A percentile compares a stretch with the other conserved stretches of the same genome.
These are phyloP conservation scores for Fraxinus ornus DNA, from an alignment of 305 asterid species.

Conservation along the genomic window DNA sequence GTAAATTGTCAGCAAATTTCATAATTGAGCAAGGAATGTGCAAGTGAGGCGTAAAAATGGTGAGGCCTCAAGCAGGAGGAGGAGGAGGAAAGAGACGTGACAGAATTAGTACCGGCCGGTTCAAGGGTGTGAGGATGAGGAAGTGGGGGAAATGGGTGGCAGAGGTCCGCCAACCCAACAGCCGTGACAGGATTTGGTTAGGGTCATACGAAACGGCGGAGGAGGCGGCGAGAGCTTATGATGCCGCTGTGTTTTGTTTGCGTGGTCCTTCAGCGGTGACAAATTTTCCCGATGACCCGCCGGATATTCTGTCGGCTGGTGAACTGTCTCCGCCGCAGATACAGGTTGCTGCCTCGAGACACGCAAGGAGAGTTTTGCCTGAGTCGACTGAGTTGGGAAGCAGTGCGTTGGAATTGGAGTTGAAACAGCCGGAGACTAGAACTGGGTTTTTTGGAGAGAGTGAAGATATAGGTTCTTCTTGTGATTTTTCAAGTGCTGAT, in stretches of 20 bases:
- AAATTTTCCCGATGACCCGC: slow-evolving; percentile 47
- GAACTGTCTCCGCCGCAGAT: slow-evolving; percentile 49
- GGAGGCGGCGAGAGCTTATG: slow-evolving; percentile 64
- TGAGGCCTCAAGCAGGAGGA: slow-evolving; percentile 30
- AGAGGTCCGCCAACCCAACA: slow-evolving; percentile 61
- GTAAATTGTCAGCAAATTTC: not conserved
- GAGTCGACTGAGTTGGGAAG: not conserved
- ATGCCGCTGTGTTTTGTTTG: slow-evolving; percentile 53
- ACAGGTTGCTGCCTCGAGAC: slow-evolving; percentile 53
- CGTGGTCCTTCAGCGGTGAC: slow-evolving; percentile 50
- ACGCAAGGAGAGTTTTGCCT: slow-evolving; percentile 34
- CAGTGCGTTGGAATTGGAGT: slow-evolving; percentile 17
- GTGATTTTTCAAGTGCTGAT: slow-evolving; percentile 11
- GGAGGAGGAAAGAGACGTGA: slow-evolving; percentile 20
- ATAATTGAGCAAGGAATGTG: not conserved
- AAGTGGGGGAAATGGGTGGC: slow-evolving; percentile 75
- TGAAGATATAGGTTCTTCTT: slow-evolving; percentile 13
- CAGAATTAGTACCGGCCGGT: slow-evolving; percentile 21
- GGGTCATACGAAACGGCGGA: slow-evolving; percentile 59
- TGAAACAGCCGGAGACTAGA: slow-evolving; percentile 26
- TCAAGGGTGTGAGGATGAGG: slow-evolving; percentile 57
- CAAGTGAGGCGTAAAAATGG: slow-evolving; percentile 23
- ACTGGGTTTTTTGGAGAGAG: slow-evolving; percentile 22
- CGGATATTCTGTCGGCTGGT: slow-evolving; percentile 29
- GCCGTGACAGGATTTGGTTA: slow-evolving; percentile 57